Percentiles rank a stretch among this genome's conserved stretches.
These are phyloP conservation scores for Lasiodiplodia citricola DNA, from an alignment of 2,329 filamentous ascomycete species.

Conservation along the genomic window DNA sequence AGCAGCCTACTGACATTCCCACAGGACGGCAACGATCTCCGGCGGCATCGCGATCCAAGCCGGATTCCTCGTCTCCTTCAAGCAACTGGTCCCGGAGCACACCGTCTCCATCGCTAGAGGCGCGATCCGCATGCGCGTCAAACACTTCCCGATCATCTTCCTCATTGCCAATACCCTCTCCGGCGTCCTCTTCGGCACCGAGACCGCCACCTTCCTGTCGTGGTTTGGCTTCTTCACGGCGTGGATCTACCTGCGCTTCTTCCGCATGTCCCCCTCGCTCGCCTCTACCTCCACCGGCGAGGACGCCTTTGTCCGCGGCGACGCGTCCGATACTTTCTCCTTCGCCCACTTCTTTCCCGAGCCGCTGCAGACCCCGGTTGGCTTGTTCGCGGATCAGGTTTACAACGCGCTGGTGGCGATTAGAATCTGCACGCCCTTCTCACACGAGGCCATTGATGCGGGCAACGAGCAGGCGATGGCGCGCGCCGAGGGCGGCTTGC, in stretches of 20 bases:
- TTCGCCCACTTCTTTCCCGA: constrained; percentile 96
- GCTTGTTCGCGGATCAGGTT: constrained; percentile 73
- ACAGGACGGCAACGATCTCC: constrained; percentile 76
- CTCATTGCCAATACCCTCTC: constrained; percentile 72
- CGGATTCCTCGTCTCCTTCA: constrained; percentile 94
- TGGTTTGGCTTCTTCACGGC: constrained; percentile 82
- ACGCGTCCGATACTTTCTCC: constrained; percentile 94
- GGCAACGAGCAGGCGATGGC: constrained; percentile 73
- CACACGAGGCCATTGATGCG: constrained; percentile 76
- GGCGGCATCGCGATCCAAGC: constrained; percentile 90
- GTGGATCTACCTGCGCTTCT: constrained; percentile 97
- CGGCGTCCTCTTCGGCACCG: constrained; percentile 68
- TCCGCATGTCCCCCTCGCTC: constrained; percentile 71
- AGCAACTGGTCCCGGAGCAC: constrained; percentile 95
- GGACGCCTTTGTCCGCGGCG: constrained; percentile 70
- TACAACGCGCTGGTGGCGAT: constrained; percentile 77
- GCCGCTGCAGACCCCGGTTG: constrained; percentile 76
- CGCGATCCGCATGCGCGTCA: constrained; percentile 85
- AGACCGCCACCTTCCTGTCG: constrained; percentile 79
- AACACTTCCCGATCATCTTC: constrained; percentile 78
- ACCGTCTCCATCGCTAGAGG: constrained; percentile 93
- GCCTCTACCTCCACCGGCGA: constrained; percentile 60
- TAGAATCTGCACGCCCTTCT: constrained; percentile 83
- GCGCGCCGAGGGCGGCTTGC: constrained; percentile 65
- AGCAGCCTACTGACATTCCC: constrained; percentile 28